phyloP scores from a whole-genome alignment of 164 flowering plant genomes.

The Aristolochia fimbriata region DNA sequence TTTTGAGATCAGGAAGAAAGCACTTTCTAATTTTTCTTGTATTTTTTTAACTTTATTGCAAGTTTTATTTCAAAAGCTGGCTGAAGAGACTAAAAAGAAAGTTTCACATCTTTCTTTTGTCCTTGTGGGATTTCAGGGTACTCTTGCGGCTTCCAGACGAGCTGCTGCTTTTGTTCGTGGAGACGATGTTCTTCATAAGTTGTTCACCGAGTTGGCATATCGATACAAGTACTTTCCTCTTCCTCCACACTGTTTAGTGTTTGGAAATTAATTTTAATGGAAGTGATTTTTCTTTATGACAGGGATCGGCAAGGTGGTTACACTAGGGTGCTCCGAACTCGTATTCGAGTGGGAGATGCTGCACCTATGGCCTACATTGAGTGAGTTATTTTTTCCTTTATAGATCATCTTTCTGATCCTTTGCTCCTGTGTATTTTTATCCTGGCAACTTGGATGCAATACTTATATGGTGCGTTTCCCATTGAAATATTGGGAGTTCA shows the following conservation, averaged over 20 bases:
- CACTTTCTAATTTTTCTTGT: no score
- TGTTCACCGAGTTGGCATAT: conserved; percentile 87
- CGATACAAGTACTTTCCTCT: conserved; percentile 57
- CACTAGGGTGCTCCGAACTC: conserved; percentile 85
- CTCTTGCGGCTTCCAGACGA: conserved; percentile 73
- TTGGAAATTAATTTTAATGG: conserved; percentile 16
- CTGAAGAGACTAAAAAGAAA: no score
- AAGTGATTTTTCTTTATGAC: conserved; percentile 19
- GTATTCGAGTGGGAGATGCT: conserved; percentile 94
- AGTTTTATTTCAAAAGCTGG: no score
- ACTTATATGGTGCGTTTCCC: background rate
- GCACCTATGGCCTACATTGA: conserved; percentile 98
- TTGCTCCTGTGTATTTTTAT: background rate
- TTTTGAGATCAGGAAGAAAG: background rate
- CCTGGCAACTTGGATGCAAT: background rate
- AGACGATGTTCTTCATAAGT: conserved; percentile 88
- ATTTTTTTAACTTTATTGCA: no score
- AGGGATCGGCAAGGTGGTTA: conserved; percentile 96
- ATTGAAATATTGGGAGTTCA: background rate
- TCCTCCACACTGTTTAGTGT: conserved; percentile 2
- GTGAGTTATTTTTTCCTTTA: conserved; percentile 26
- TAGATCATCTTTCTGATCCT: background rate
- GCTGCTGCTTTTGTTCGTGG: conserved; percentile 96
- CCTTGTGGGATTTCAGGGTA: conserved; percentile 43
- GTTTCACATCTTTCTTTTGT: background rate